These are phyloP conservation scores for Trebouxia sp. DNA, from an alignment of 139 green algal species.

Conservation along the genomic window DNA sequence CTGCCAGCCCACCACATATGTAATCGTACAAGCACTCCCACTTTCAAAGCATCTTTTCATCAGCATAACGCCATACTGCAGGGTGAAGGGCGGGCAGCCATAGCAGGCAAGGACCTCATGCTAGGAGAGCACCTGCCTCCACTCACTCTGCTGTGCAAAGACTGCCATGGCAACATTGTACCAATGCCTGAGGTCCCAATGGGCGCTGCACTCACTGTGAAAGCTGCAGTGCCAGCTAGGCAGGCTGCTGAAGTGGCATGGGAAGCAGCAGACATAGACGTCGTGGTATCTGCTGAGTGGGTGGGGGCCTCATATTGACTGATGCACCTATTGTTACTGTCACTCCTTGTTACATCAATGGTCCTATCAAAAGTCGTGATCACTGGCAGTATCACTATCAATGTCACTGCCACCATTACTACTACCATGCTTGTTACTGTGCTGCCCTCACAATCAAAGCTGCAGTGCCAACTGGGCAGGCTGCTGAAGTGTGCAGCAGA, in stretches of 20 bases:
- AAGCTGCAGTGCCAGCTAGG: not conserved
- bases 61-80: not conserved
- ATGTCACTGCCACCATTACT: no score
- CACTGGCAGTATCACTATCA: no score
- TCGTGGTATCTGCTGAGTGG: not conserved
- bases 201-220: not conserved
- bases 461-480: no score
- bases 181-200: not conserved
- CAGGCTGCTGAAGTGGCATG: not conserved
- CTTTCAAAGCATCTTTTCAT: no score
- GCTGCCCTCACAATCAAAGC: not conserved
- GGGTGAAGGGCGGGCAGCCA: constrained; percentile 53
- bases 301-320: no score
- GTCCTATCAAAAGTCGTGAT: no score
- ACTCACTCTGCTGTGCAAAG: constrained; percentile 52
- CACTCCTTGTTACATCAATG: no score
- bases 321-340: no score
- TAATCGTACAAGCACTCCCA: no score
- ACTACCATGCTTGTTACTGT: not conserved
- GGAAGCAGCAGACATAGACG: not conserved
- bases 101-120: constrained; percentile 43
- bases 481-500: not conserved
- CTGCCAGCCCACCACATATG: no score
- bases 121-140: constrained; percentile 68
- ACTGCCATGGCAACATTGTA: constrained; percentile 59